Evolutionary conservation across 768 basidiomycete genomes (phyloP), one percentile per base, ranked within the genome.

Genomic region (Boletales sp.): DNA sequence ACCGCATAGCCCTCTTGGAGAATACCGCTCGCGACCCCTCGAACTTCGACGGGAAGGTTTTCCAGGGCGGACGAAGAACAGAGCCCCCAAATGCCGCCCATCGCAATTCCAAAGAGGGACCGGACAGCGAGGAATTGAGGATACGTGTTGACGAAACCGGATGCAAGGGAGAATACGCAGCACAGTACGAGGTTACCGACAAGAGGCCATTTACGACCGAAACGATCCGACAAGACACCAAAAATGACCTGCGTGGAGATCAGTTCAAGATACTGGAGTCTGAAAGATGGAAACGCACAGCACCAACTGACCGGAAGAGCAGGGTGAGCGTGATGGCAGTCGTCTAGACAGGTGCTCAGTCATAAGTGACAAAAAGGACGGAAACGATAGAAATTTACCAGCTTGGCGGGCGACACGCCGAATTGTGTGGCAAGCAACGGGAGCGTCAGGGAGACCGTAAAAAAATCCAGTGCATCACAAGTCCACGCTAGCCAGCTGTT

Each of bases 191-290:
- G 75, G 64, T 93, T 94, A 55, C 59, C 55, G 28, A 95, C 82
- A 5, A 94, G 75, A 5, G 93, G 93, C 93, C 93, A 98, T 75
- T 94, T 95, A 28, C 94, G 80, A 5, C 94, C 94, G 65, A 75
- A 95, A 4, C 94, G 82, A 65, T 96, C 94, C 2, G 87, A 88
- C n/a, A 86, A 58, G 38, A 93, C 65, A 41, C 92, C 93, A 57
- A 95, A 94, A 57, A 93, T 71, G 43, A 92, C 49, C 71, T 71
- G 17, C 14, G 37, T 18, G 15, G 35, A 17, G 21, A 35, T 45
- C 14, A 56, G 15, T 3, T 10, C 14, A 35, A 21, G 3, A 21
- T 4, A 4, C 4, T 4, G 2, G 21, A 21, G 21, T 21, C 0
- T 32, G 14, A 32, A 18, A 40, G 44, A 32, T 11, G 44, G 19